Percentiles rank a stretch among this genome's conserved stretches.
Conservation (phyloP, 129 eudicot genomes). For the Glebionis coronaria region DNA sequence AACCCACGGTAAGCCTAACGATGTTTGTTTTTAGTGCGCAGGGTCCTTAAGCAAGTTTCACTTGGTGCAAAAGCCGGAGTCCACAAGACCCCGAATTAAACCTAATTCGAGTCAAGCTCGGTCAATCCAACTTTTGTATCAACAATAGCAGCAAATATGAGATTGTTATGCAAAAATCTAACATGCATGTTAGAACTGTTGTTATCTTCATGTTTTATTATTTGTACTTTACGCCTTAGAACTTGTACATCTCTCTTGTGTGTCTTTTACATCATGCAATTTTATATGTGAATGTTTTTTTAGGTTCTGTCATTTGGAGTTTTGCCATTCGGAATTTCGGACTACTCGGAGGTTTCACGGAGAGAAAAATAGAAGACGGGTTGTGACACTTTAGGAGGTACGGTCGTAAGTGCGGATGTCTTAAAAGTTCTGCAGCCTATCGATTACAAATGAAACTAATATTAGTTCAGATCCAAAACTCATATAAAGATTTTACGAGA, state of each 20-base stretch:
- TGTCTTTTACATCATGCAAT: no score
- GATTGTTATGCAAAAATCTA: constrained; percentile 36
- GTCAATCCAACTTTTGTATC: no score
- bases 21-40: no score
- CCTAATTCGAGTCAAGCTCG: no score
- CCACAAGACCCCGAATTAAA: no score
- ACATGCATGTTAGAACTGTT: constrained; percentile 23
- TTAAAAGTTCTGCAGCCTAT: constrained; percentile 87
- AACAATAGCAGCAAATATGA: constrained; percentile 29
- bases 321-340: constrained; percentile 67
- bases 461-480: constrained; percentile 22
- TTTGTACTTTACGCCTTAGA: no score
- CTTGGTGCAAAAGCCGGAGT: no score
- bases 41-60: no score
- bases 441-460: constrained; percentile 17
- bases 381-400: no score
- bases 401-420: constrained; percentile 92
- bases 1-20: no score
- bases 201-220: constrained; percentile 32
- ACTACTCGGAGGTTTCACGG: constrained; percentile 73
- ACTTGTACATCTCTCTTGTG: no score
- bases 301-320: no score
- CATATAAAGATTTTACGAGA: background rate
- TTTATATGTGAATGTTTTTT: constrained; percentile 44
- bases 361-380: constrained; percentile 85